Percentiles rank a stretch among this genome's conserved stretches.
Evolutionary conservation across 768 basidiomycete species (phyloP).

Genomic region (Lyophyllum shimeji): DNA sequence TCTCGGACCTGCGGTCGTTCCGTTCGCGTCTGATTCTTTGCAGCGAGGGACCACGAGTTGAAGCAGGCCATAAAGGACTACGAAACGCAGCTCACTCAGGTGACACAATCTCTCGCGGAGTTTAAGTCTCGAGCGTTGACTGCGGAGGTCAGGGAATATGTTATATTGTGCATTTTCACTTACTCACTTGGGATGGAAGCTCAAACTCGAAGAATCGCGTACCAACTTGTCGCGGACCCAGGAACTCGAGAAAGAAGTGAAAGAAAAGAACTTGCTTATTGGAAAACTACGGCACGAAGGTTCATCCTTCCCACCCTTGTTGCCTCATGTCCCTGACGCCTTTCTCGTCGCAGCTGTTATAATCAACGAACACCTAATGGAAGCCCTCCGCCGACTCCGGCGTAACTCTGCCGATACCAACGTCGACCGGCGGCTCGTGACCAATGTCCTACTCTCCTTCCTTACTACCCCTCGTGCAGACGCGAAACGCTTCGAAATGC

Average conservation of each 20-base stretch:
- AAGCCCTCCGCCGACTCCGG: slow-evolving; percentile 92
- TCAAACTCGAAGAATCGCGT: slow-evolving; percentile 72
- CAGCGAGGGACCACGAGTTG: slow-evolving; percentile 93
- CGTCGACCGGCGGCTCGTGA: slow-evolving; percentile 92
- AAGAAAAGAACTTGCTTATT: slow-evolving; percentile 94
- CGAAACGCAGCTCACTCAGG: slow-evolving; percentile 67
- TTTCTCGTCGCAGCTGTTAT: slow-evolving; percentile 68
- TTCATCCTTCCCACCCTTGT: slow-evolving; percentile 29
- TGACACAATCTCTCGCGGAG: slow-evolving; percentile 81
- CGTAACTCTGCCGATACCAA: slow-evolving; percentile 86
- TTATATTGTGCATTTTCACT: neutral
- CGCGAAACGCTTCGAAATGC: slow-evolving; percentile 95
- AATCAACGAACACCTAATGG: slow-evolving; percentile 95
- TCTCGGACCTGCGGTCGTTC: neutral
- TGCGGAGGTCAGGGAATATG: slow-evolving; percentile 66
- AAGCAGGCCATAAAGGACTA: slow-evolving; percentile 80
- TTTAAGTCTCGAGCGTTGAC: slow-evolving; percentile 85
- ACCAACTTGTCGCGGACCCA: slow-evolving; percentile 64
- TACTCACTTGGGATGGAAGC: slow-evolving; percentile 34
- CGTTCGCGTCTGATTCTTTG: slow-evolving; percentile 8
- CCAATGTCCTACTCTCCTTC: slow-evolving; percentile 90
- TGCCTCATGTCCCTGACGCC: too few relatives aligned
- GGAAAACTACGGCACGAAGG: slow-evolving; percentile 95
- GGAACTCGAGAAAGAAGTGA: slow-evolving; percentile 85
- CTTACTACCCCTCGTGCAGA: slow-evolving; percentile 89